Conservation (phyloP, 164 flowering plant genomes). For the Cinnamomum chago region DNA sequence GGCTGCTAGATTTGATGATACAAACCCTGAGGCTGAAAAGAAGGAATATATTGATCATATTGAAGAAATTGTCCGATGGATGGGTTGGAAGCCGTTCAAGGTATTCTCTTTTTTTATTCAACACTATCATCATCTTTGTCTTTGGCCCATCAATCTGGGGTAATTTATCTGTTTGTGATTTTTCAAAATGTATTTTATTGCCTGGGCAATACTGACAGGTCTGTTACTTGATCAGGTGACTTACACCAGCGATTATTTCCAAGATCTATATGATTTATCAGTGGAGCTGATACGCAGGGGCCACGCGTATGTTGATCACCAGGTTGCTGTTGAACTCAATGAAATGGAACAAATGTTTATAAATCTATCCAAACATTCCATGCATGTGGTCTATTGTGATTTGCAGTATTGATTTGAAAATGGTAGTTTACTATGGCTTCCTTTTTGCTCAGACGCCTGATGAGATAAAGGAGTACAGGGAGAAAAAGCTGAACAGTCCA, state of each 20-base stretch:
- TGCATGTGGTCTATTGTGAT: background rate
- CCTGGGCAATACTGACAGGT: constrained; percentile 5
- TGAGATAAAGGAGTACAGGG: constrained; percentile 88
- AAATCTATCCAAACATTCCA: background rate
- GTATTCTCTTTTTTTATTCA: constrained; percentile 25
- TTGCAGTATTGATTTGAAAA: background rate
- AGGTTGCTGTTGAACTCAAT: constrained; percentile 39
- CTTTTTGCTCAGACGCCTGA: constrained; percentile 55
- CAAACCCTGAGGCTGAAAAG: constrained; percentile 98
- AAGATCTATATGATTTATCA: constrained; percentile 81
- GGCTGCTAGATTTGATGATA: constrained; percentile 79
- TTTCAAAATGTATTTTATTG: background rate
- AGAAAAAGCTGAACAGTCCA: constrained; percentile 93
- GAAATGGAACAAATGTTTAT: background rate
- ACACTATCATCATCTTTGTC: no score
- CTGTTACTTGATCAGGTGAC: constrained; percentile 57
- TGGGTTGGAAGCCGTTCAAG: constrained; percentile 99
- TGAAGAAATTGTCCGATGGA: constrained; percentile 88
- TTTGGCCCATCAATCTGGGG: no score
- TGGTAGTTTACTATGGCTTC: background rate
- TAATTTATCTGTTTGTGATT: no score
- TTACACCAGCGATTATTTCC: constrained; percentile 94
- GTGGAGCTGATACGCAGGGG: constrained; percentile 87
- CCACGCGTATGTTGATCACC: constrained; percentile 98
- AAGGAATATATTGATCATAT: constrained; percentile 95